Conservation (phyloP, 805 yeast species). For the Saccharomycopsis fodiens region DNA sequence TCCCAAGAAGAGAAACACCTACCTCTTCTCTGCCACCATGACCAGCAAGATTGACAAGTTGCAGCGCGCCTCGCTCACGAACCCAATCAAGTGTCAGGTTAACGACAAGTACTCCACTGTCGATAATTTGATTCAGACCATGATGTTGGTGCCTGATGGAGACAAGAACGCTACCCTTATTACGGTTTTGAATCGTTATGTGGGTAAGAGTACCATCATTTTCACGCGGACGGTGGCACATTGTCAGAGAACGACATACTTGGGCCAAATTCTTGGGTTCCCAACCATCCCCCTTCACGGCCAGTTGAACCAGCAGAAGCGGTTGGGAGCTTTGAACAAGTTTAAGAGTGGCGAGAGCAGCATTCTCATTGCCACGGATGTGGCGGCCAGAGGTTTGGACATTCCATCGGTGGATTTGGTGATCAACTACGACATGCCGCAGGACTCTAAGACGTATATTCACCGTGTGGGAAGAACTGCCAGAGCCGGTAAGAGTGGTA, state of each 20-base stretch:
- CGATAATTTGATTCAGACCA: constrained; percentile 81
- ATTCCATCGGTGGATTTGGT: constrained; percentile 75
- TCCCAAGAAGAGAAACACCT: constrained; percentile 74
- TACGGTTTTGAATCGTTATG: constrained; percentile 70
- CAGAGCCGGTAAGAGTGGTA: constrained; percentile 86
- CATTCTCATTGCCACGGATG: constrained; percentile 75
- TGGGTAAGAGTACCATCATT: constrained; percentile 81
- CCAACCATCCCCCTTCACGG: constrained; percentile 93
- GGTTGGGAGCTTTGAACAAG: constrained; percentile 74
- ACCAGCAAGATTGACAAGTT: constrained; percentile 90
- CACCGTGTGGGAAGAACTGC: constrained; percentile 96
- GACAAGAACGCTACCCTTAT: constrained; percentile 83
- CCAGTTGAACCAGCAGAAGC: constrained; percentile 75
- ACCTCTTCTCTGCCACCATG: constrained; percentile 93
- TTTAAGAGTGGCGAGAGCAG: constrained; percentile 66
- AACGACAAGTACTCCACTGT: constrained; percentile 87
- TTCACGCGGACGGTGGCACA: constrained; percentile 95
- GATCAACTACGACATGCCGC: constrained; percentile 72
- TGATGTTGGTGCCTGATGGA: constrained; percentile 89
- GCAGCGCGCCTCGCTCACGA: constrained; percentile 82
- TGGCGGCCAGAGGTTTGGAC: constrained; percentile 86
- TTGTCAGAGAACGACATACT: constrained; percentile 80
- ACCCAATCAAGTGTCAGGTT: constrained; percentile 89
- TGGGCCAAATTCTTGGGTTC: constrained; percentile 76
- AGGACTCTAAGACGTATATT: constrained; percentile 76